Evolutionary conservation across 2,329 filamentous ascomycete genomes (phyloP).

Genomic region (Arthrobotrys pseudoclavata): DNA sequence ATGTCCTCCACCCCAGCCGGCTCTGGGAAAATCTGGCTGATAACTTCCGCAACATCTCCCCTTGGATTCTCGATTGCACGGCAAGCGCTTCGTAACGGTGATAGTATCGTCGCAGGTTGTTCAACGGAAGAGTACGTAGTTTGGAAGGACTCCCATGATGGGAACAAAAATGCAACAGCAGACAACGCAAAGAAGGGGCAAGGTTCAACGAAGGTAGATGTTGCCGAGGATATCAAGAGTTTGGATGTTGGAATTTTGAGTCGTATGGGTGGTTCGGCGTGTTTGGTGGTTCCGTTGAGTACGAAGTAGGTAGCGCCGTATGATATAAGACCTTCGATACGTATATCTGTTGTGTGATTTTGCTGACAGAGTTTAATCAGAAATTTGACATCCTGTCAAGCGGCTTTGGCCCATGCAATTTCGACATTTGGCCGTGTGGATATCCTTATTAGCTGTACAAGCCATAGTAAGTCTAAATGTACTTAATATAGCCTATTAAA

Average conservation of each 20-base stretch:
- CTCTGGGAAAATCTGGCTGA: constrained; percentile 78
- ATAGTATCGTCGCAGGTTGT: constrained; percentile 88
- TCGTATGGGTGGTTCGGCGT: constrained; percentile 63
- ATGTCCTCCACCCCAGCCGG: constrained; percentile 17
- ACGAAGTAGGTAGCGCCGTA: constrained; percentile 52
- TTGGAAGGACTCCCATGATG: constrained; percentile 28
- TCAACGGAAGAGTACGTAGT: constrained; percentile 80
- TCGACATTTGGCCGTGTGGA: constrained; percentile 88
- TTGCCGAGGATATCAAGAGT: constrained; percentile 69
- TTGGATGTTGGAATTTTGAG: constrained; percentile 70
- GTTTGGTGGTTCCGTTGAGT: constrained; percentile 60
- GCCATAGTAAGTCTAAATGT: constrained; percentile 74
- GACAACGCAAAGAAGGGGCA: constrained; percentile 36
- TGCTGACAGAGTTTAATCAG: constrained; percentile 64
- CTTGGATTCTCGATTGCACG: constrained; percentile 85
- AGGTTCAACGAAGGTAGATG: neutral
- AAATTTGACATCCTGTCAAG: constrained; percentile 79
- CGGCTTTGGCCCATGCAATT: constrained; percentile 87
- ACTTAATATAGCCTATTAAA: neutral
- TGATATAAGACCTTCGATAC: neutral
- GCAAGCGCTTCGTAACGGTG: constrained; percentile 87
- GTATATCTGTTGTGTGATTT: neutral
- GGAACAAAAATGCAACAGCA: constrained; percentile 52
- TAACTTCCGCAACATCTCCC: constrained; percentile 88
- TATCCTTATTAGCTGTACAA: constrained; percentile 89